Base-by-base conservation (phyloP, 1,139 yeast genomes). In the Nadsonia starkeyi-henricii region DNA sequence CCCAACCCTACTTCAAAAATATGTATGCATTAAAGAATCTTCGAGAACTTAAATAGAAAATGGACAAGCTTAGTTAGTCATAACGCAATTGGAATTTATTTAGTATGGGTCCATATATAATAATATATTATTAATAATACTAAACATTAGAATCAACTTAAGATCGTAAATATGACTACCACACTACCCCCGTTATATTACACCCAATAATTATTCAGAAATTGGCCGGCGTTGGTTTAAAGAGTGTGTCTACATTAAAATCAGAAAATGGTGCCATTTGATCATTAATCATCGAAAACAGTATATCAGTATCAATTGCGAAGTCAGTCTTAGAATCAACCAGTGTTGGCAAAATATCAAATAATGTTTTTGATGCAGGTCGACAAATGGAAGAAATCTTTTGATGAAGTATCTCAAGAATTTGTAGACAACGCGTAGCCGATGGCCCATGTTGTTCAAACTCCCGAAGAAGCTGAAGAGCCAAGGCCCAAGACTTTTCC, bases 401-500 rank as follows among this genome's bases (percentile, higher is more conserved):
- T 8, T 50, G 52, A 45, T 54, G 56, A 20, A 54, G 44, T 17
- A 53, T 36, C 36, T 50, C 50, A 1, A 54, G 48, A 20, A 48
- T 48, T 20, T 44, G 47, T 15, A 54, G 36, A 37, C 54, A 54
- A 13, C 55, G 36, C 1, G 53, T 47, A 1, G 56, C 56, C 43
- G 55, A 50, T n/a, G 45, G 42, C 15, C 47, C 45, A 8, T 39
- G 48, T 7, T 43, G 36, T 28, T 51, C 51, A 39, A 48, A 52
- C 15, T 19, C 17, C 2, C 55, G 43, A 15, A 54, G 50, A 42
- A 52, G 28, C 17, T 46, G 45, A 1, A 54, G 42, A 9, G 52
- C 53, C 50, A 47, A 48, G 41, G 46, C 49, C 56, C 56, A 54
- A 2, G 52, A 50, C 2, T 36, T 42, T 21, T 44, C 53, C 52